Conservation (phyloP, 176 grass and related monocot species). For the Phoenix dactylifera region DNA sequence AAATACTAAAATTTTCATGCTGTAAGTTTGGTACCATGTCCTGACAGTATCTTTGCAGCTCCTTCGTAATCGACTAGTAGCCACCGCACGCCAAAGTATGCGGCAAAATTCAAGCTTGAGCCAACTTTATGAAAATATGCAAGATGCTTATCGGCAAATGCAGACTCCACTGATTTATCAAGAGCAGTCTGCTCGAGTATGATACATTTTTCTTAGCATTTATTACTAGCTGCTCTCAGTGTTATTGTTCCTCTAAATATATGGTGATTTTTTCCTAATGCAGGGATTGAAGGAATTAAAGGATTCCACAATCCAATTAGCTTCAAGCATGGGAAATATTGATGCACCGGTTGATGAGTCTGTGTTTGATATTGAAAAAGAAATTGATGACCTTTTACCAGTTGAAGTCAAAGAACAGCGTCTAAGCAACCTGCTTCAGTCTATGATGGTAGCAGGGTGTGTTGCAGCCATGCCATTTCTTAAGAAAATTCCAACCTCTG, state of each 20-base stretch:
- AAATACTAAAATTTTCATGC: too few relatives aligned
- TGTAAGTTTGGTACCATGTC: background rate
- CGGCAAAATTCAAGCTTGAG: slow-evolving; percentile 76
- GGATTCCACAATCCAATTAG: slow-evolving; percentile 77
- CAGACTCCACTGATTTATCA: slow-evolving; percentile 80
- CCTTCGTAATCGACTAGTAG: slow-evolving; percentile 69
- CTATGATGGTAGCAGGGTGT: slow-evolving; percentile 60
- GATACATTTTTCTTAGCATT: background rate
- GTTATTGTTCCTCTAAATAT: too few relatives aligned
- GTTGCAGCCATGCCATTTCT: slow-evolving; percentile 87
- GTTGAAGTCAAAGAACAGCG: slow-evolving; percentile 96
- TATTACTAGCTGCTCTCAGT: too few relatives aligned
- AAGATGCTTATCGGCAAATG: slow-evolving; percentile 81
- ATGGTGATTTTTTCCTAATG: background rate
- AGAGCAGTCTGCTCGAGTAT: slow-evolving; percentile 42
- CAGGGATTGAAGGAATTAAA: slow-evolving; percentile 86
- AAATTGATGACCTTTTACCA: slow-evolving; percentile 89
- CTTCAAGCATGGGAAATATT: slow-evolving; percentile 77
- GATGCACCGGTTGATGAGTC: slow-evolving; percentile 84
- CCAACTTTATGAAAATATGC: slow-evolving; percentile 84
- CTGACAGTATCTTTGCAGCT: slow-evolving; percentile 40
- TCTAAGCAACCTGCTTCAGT: slow-evolving; percentile 79
- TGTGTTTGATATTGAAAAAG: slow-evolving; percentile 84
- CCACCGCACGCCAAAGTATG: slow-evolving; percentile 60
- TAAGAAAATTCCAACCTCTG: slow-evolving; percentile 89